These are phyloP conservation scores for Helianthus annuus DNA, from an alignment of 129 eudicot genomes.

Conservation along the genomic window DNA sequence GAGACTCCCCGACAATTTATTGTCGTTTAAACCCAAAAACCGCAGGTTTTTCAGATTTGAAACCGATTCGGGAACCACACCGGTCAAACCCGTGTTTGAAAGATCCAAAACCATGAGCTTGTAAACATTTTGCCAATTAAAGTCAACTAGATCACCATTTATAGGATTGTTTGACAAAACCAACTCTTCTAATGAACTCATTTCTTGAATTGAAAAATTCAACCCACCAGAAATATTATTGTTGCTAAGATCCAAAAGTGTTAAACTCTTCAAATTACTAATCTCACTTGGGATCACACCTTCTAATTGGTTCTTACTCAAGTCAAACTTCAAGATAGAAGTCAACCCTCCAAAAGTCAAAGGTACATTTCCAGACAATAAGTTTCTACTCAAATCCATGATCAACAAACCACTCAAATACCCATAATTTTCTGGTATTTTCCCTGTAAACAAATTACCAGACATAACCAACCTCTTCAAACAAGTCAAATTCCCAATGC, in stretches of 20 bases:
- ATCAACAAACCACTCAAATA: conserved; percentile 57
- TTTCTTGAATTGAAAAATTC: conserved; percentile 47
- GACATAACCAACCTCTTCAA: conserved; percentile 66
- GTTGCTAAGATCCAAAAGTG: conserved; percentile 72
- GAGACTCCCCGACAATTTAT: conserved; percentile 58
- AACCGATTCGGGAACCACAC: conserved; percentile 65
- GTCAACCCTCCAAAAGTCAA: conserved; percentile 56
- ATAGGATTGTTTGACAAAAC: conserved; percentile 64
- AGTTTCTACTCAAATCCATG: conserved; percentile 71
- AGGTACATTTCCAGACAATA: conserved; percentile 59
- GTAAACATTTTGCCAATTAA: conserved; percentile 53
- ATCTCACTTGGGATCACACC: conserved; percentile 60
- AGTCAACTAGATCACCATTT: conserved; percentile 51
- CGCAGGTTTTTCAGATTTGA: conserved; percentile 44
- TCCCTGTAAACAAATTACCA: conserved; percentile 52
- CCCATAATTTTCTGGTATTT: conserved; percentile 56
- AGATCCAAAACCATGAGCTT: conserved; percentile 60
- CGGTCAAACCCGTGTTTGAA: conserved; percentile 53
- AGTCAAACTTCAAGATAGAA: conserved; percentile 77
- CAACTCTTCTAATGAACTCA: conserved; percentile 68
- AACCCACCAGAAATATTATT: conserved; percentile 69
- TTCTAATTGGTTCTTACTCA: conserved; percentile 56
- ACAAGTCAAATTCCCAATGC: conserved; percentile 45
- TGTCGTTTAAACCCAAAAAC: conserved; percentile 70
- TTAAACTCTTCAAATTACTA: conserved; percentile 56